A percentile compares a stretch with the other conserved stretches of the same genome.
Evolutionary conservation across 2,329 filamentous ascomycete species (phyloP).

Genomic region (Lachnum nothofagi): DNA sequence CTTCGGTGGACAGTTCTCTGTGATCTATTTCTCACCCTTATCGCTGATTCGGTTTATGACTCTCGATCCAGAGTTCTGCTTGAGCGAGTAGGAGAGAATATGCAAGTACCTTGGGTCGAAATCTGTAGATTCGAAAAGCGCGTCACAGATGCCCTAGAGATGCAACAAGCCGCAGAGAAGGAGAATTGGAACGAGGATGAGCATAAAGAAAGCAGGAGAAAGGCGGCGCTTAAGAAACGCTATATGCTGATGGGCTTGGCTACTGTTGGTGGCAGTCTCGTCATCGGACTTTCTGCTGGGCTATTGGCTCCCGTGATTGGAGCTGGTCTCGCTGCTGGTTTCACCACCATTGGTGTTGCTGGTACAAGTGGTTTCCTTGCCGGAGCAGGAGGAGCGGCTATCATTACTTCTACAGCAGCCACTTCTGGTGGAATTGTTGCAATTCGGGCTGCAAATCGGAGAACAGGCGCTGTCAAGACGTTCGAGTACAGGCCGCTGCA

Average conservation of each 20-base stretch:
- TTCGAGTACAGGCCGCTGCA: slow-evolving; percentile 95
- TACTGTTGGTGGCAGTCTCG: slow-evolving; percentile 87
- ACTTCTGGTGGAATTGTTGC: slow-evolving; percentile 84
- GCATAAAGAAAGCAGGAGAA: slow-evolving; percentile 81
- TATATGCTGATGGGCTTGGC: slow-evolving; percentile 96
- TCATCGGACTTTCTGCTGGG: slow-evolving; percentile 92
- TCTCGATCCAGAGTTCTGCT: slow-evolving; percentile 78
- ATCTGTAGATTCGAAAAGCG: slow-evolving; percentile 96
- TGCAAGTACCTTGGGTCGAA: slow-evolving; percentile 83
- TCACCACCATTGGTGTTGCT: slow-evolving; percentile 88
- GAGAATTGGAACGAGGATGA: slow-evolving; percentile 98
- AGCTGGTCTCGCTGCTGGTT: slow-evolving; percentile 85
- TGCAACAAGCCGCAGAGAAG: slow-evolving; percentile 90
- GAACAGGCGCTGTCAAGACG: slow-evolving; percentile 87
- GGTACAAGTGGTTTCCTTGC: slow-evolving; percentile 86
- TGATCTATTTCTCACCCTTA: slow-evolving; percentile 90
- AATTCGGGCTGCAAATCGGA: slow-evolving; percentile 73
- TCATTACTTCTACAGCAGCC: slow-evolving; percentile 87
- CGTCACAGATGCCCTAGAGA: slow-evolving; percentile 92
- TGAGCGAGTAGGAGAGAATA: slow-evolving; percentile 72
- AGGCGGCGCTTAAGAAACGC: slow-evolving; percentile 72
- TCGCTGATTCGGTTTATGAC: slow-evolving; percentile 93
- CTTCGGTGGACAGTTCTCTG: slow-evolving; percentile 95
- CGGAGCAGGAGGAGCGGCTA: slow-evolving; percentile 83
- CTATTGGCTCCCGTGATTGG: slow-evolving; percentile 90